Conservation (phyloP, 805 yeast species). For the Tanozyma kutaoensis region DNA sequence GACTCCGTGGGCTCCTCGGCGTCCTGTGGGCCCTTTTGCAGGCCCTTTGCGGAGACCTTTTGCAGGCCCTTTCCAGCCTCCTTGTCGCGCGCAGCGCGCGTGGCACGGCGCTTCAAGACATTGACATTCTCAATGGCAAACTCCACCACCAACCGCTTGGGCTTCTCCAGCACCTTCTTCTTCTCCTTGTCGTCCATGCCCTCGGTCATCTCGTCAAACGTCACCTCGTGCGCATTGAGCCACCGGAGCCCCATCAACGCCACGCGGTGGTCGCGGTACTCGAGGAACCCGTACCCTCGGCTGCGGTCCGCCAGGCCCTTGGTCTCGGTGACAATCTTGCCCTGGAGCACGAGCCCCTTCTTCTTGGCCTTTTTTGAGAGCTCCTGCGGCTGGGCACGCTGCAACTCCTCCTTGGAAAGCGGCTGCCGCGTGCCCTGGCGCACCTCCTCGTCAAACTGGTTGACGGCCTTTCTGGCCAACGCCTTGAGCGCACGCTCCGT, state of each 20-base stretch:
- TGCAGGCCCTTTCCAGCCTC: too few relatives aligned
- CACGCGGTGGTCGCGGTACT: constrained; percentile 79
- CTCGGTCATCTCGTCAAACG: constrained; percentile 52
- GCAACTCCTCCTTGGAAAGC: constrained; percentile 76
- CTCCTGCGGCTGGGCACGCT: constrained; percentile 58
- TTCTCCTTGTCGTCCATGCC: constrained; percentile 63
- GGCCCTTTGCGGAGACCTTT: too few relatives aligned
- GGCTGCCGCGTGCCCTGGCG: constrained; percentile 65
- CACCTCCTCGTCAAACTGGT: constrained; percentile 86
- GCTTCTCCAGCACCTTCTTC: constrained; percentile 41
- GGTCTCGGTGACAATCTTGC: constrained; percentile 86
- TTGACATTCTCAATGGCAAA: constrained; percentile 94
- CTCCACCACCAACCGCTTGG: constrained; percentile 77
- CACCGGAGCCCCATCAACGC: constrained; percentile 96
- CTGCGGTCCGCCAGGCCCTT: constrained; percentile 84
- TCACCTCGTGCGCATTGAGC: constrained; percentile 87
- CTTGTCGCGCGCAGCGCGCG: too few relatives aligned
- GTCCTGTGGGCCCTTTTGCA: too few relatives aligned
- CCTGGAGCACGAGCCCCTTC: constrained; percentile 84
- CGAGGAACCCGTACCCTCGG: constrained; percentile 94
- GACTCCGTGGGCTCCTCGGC: too few relatives aligned
- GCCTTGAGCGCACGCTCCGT: constrained; percentile 80
- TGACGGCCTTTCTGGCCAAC: constrained; percentile 87
- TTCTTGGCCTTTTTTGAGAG: constrained; percentile 51
- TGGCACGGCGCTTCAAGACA: constrained; percentile 87